Evolutionary conservation across 495 filamentous ascomycete species (phyloP).

Genomic region (Podospora pseudoanserina): DNA sequence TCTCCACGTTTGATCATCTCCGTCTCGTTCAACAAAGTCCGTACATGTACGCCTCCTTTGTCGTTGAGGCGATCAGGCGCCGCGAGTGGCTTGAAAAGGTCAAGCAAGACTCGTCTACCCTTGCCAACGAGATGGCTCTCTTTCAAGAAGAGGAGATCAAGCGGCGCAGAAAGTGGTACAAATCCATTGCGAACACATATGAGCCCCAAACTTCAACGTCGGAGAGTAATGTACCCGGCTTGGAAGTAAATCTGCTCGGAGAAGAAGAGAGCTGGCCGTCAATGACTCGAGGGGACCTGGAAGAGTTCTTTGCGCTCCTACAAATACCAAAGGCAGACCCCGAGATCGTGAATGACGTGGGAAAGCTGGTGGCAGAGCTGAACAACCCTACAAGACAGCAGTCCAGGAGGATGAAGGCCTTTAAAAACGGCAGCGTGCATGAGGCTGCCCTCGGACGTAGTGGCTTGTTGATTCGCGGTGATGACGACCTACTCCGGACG

Average conservation of each 20-base stretch:
- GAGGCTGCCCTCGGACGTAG: conserved; percentile 74
- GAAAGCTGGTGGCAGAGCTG: conserved; percentile 58
- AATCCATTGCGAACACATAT: conserved; percentile 62
- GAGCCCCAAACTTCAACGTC: conserved; percentile 32
- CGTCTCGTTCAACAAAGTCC: conserved; percentile 75
- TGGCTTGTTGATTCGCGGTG: conserved; percentile 73
- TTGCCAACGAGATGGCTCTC: conserved; percentile 86
- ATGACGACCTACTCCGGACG: conserved; percentile 67
- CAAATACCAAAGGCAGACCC: conserved; percentile 50
- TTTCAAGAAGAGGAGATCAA: conserved; percentile 89
- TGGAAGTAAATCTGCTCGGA: conserved; percentile 81
- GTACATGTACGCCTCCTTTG: conserved; percentile 79
- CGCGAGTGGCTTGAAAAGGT: conserved; percentile 91
- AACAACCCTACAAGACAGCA: conserved; percentile 70
- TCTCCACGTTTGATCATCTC: conserved; percentile 71
- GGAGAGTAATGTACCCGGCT: conserved; percentile 58
- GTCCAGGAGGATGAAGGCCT: conserved; percentile 77
- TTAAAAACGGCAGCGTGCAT: conserved; percentile 94
- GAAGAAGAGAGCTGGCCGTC: conserved; percentile 77
- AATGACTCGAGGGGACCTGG: conserved; percentile 59
- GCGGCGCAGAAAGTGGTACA: conserved; percentile 85
- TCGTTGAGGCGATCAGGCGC: conserved; percentile 79
- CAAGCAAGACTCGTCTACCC: conserved; percentile 71
- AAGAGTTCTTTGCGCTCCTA: conserved; percentile 60
- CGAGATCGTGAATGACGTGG: conserved; percentile 48